Conservation (phyloP, 2,329 filamentous ascomycete genomes). For the Ophiostoma quercus region DNA sequence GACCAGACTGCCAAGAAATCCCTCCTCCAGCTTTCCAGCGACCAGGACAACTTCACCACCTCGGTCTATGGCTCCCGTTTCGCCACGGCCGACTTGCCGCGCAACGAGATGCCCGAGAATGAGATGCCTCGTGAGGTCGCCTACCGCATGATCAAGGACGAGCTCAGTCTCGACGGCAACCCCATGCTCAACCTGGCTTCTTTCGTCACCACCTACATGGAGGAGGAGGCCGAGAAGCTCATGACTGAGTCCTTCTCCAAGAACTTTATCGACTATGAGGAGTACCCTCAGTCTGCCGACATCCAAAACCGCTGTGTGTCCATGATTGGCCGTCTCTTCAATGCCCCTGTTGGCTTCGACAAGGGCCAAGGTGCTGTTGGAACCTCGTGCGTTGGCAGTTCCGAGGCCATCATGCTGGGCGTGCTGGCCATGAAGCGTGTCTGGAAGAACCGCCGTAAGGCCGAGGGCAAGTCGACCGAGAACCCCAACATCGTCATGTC, state of each 20-base stretch:
- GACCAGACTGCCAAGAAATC: conserved; percentile 39
- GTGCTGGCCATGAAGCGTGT: conserved; percentile 91
- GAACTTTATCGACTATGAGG: conserved; percentile 91
- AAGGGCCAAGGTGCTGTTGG: conserved; percentile 65
- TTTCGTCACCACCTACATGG: conserved; percentile 34
- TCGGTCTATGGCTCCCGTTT: conserved; percentile 86
- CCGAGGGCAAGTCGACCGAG: conserved; percentile 73
- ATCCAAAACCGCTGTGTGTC: conserved; percentile 89
- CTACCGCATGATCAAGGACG: conserved; percentile 96
- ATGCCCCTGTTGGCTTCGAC: conserved; percentile 57
- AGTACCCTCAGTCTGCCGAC: conserved; percentile 74
- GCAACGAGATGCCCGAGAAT: conserved; percentile 74
- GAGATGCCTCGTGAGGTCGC: conserved; percentile 91
- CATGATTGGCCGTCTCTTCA: conserved; percentile 86
- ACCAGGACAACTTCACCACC: conserved; percentile 59
- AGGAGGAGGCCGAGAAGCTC: conserved; percentile 91
- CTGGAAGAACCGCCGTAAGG: conserved; percentile 82
- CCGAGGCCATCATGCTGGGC: conserved; percentile 78
- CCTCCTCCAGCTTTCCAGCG: conserved; percentile 46
- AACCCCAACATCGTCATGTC: conserved; percentile 93
- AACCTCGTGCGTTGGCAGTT: conserved; percentile 83
- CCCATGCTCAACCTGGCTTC: conserved; percentile 66
- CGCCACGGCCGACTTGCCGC: conserved; percentile 67
- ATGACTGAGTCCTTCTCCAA: conserved; percentile 90
- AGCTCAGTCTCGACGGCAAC: conserved; percentile 84